Conservation (phyloP, 176 grass and related monocot species). For the Carex cristatella region DNA sequence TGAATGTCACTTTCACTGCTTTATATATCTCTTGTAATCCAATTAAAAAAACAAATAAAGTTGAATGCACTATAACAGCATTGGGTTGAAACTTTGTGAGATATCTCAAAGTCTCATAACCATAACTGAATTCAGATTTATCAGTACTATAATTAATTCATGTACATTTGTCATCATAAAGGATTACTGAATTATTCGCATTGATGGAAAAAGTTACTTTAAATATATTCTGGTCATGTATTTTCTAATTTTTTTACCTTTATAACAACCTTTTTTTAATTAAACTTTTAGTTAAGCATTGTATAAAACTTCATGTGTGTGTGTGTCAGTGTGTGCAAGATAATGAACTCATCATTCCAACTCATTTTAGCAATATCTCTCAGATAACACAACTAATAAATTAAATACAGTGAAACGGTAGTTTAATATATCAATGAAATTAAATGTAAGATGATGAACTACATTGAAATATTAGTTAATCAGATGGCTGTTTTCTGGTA, state of each 20-base stretch:
- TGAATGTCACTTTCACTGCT: neutral
- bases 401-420: neutral
- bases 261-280: neutral
- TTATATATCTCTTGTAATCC: neutral
- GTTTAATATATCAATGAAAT: too few species aligned
- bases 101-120: neutral
- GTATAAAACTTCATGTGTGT: neutral
- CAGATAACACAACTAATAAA: neutral
- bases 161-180: neutral
- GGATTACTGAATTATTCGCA: neutral
- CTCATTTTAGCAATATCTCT: neutral
- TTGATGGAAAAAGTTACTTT: neutral
- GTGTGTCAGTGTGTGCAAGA: neutral
- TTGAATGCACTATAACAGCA: conserved; percentile 2
- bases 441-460: too few species aligned
- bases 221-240: neutral
- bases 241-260: too few species aligned
- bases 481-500: neutral
- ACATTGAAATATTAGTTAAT: neutral
- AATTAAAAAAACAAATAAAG: neutral
- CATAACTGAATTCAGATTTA: neutral
- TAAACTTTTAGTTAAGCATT: neutral
- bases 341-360: neutral
- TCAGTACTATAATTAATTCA: neutral
- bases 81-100: neutral